A percentile compares a stretch with the other conserved stretches of the same genome.
phyloP scores from a whole-genome alignment of 257 asterid species.

The Scutellaria baicalensis region DNA sequence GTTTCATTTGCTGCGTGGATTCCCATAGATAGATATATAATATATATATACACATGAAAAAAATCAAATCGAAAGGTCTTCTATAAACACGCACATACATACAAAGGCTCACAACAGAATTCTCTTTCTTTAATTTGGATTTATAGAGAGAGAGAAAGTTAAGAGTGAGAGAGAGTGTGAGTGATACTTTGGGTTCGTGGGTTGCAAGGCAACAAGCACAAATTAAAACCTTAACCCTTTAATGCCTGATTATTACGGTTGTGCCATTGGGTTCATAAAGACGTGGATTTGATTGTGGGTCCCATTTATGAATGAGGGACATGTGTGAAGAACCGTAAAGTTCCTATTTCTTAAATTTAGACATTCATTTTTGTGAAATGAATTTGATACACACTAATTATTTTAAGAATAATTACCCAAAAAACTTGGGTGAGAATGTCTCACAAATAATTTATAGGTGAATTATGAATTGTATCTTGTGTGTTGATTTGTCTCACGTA shows the following conservation, averaged over 20 bases:
- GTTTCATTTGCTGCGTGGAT: conserved; percentile 15
- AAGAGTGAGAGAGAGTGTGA: not conserved
- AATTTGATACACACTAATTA: too few species aligned
- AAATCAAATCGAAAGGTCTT: not conserved
- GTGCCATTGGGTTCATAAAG: not conserved
- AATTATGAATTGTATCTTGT: too few species aligned
- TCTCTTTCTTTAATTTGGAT: not conserved
- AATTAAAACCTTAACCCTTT: not conserved
- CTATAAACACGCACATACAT: not conserved
- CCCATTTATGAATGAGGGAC: not conserved
- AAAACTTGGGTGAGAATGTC: too few species aligned
- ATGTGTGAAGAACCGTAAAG: not conserved
- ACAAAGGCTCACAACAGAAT: not conserved
- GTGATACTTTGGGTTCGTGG: not conserved
- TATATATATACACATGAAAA: not conserved
- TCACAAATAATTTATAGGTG: too few species aligned
- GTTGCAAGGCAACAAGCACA: not conserved
- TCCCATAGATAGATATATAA: not conserved
- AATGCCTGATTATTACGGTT: not conserved
- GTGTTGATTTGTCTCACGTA: too few species aligned
- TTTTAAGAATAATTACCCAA: too few species aligned
- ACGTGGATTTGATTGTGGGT: not conserved
- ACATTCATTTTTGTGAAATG: too few species aligned
- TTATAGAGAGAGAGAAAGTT: not conserved
- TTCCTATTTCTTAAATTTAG: not conserved